Base-by-base conservation (phyloP, 2,329 filamentous ascomycete genomes). In the Pseudopithomyces maydicus region DNA sequence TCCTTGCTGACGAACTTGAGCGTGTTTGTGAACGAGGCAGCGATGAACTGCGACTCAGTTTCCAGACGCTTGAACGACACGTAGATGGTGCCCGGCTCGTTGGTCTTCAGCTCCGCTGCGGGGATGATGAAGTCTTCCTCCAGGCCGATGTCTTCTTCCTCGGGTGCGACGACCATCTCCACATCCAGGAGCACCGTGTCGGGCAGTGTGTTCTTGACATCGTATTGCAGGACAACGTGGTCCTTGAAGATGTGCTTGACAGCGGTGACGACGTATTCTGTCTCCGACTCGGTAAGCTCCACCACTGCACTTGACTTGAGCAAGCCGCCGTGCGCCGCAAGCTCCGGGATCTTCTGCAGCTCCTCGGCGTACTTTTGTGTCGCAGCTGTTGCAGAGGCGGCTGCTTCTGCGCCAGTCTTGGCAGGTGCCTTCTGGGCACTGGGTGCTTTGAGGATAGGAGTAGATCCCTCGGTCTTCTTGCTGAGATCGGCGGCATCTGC, bases 201-300 rank as follows among this genome's bases (percentile, higher is more conserved):
- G 12, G 91, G 89, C 11, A 99, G 84, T 2, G 95, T 99, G 81
- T 99, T 99, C 84, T 96, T 98, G 76, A 99, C 88, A 74, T 98
- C 91, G 77, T 95, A 99, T 74, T 99, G 95, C 53, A 99, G 81
- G 33, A 99, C 94, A 71, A 99, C 83, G 73, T 98, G 91, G 75
- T 97, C 91, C 80, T 96, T 96, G 88, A 97, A 99, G 70, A 99
- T 88, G 75, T 99, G 95, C 82, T 99, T 99, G 78, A 97, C 86
- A 20, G 95, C 88, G 35, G 85, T 88, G 58, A 99, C 95, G 49
- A 97, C 92, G 69, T 99, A 99, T 78, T 99, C 95, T 19, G 94
- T 98, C 79, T 98, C 95, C 52, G 92, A 91, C 77, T 99, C 95
- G 17, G 95, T 98, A 61, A 99, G 88, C 78, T 97, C 94, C 65